Percentiles rank a stretch among this genome's conserved stretches.
Evolutionary conservation across 2,329 filamentous ascomycete species (phyloP).

Genomic region (Aspergillus viridinutans): DNA sequence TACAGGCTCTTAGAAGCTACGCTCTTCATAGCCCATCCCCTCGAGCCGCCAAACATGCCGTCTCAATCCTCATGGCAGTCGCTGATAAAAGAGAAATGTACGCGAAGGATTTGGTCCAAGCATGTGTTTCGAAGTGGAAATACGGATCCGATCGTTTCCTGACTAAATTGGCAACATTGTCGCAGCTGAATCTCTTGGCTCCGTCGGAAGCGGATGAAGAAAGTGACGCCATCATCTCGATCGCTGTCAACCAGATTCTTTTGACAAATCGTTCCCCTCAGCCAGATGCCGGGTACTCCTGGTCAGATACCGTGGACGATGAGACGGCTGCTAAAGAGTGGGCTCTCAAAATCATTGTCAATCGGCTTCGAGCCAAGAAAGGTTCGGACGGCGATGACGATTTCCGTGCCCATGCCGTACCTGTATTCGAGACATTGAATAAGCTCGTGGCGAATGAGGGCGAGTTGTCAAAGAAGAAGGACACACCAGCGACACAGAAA

Average conservation of each 20-base stretch:
- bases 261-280: conserved; percentile 60
- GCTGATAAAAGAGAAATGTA: conserved; percentile 77
- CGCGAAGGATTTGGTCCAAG: conserved; percentile 75
- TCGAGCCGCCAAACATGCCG: conserved; percentile 85
- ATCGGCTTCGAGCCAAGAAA: conserved; percentile 68
- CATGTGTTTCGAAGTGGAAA: conserved; percentile 67
- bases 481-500: conserved; percentile 74
- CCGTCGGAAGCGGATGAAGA: conserved; percentile 68
- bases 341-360: conserved; percentile 80
- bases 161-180: conserved; percentile 47
- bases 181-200: conserved; percentile 70
- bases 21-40: conserved; percentile 76
- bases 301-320: conserved; percentile 70
- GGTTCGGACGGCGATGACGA: conserved; percentile 41
- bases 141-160: conserved; percentile 73
- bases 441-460: conserved; percentile 71
- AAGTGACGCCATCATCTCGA: conserved; percentile 72
- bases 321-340: conserved; percentile 80
- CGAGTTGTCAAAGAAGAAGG: conserved; percentile 69
- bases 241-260: conserved; percentile 71
- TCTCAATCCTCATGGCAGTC: conserved; percentile 80
- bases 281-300: conserved; percentile 55
- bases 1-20: conserved; percentile 75
- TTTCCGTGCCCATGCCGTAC: conserved; percentile 53
- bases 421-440: conserved; percentile 75